Base-by-base conservation (phyloP, 2,329 filamentous ascomycete genomes). In the Pseudocercospora fijiensis region DNA sequence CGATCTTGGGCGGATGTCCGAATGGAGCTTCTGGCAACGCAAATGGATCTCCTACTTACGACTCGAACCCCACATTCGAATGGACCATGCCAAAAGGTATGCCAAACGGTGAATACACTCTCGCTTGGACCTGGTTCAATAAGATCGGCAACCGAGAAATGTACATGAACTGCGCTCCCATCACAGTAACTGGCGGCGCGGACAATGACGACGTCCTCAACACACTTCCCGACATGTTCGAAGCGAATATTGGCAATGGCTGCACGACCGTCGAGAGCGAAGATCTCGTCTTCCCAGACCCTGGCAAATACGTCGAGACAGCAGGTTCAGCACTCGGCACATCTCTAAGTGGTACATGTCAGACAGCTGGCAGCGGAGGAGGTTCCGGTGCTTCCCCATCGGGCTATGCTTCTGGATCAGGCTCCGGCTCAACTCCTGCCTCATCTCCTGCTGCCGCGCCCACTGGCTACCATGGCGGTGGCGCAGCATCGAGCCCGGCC, bases 101-200 rank as follows among this genome's bases (percentile, higher is more conserved):
- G 56, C 86, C 88, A 1, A 81, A 89, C 1, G 94, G 94, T 4
- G 82, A 91, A 41, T 91, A 90, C 52, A 89, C 88, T 0, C 81
- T 97, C 8, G 91, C 91, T 0, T 97, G 92, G 92, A 92, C 97
- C 90, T 98, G 94, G 70, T 89, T 95, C 81, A 97, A 96, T 76
- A 87, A 89, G 66, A 77, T 96, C 4, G 93, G 94, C 4, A 94
- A 96, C 79, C 87, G 92, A 0, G 94, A 98, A 75, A 91, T 96
- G 84, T 98, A 98, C 83, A 96, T 96, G 92, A 95, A 96, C 83
- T 98, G 95, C 70, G 91, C 90, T 0, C 86, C 90, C 0, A 78
- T 96, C 61, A 84, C 80, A 0, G 81, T 96, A 20, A 86, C 85
- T 1, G 78, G 76, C 1, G 78, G 78, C 24, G 76, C 77, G 28